Percentiles rank a stretch among this genome's conserved stretches.
Evolutionary conservation across 192 early-diverging fungal species (phyloP).

Genomic region (Fimicolochytrium jonesii): DNA sequence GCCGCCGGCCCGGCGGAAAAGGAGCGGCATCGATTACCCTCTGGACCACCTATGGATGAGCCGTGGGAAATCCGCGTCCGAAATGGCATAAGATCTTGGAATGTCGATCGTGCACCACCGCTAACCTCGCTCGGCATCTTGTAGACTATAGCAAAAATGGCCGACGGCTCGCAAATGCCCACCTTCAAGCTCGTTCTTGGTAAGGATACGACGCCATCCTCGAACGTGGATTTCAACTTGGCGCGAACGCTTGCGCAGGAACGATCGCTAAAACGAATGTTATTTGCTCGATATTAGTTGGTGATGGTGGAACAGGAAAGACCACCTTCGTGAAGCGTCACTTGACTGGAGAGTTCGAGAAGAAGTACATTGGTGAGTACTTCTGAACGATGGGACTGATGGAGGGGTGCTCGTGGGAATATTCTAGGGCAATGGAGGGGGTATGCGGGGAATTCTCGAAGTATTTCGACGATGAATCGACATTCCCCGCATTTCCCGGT

Average conservation of each 20-base stretch:
- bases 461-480: no score
- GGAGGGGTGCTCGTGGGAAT: no score
- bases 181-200: constrained; percentile 91
- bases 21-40: background rate
- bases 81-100: no score
- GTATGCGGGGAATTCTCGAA: no score
- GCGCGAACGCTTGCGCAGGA: background rate
- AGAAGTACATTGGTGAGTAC: constrained; percentile 95
- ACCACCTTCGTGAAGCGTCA: constrained; percentile 99
- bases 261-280: background rate
- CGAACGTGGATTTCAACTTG: background rate
- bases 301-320: constrained; percentile 98
- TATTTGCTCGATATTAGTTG: constrained; percentile 56
- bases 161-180: constrained; percentile 20
- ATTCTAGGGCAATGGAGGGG: no score
- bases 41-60: no score
- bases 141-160: background rate
- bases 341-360: constrained; percentile 99
- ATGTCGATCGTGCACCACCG: background rate
- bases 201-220: constrained; percentile 26
- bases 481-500: no score
- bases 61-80: background rate
- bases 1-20: background rate
- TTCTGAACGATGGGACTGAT: no score
- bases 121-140: background rate